These are phyloP conservation scores for Leptographium lundbergii DNA, from an alignment of 2,329 filamentous ascomycete species.

Conservation along the genomic window DNA sequence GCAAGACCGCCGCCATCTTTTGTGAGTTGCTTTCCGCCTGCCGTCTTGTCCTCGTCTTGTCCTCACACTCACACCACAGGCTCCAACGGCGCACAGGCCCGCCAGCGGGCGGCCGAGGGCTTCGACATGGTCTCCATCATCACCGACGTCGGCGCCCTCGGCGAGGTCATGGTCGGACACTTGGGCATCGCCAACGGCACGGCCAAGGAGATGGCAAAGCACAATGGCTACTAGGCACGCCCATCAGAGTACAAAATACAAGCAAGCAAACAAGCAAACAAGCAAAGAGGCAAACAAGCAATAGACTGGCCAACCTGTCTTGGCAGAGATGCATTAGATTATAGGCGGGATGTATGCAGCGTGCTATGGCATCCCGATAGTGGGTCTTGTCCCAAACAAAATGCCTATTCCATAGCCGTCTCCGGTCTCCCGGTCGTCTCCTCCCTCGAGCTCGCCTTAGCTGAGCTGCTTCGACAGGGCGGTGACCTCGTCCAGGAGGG, in stretches of 20 bases:
- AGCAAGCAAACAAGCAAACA: neutral
- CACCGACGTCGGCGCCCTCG: constrained; percentile 22
- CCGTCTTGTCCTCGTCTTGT: neutral
- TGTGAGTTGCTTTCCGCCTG: constrained; percentile 12
- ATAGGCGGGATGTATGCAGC: neutral
- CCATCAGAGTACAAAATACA: neutral
- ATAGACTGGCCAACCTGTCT: too few species aligned
- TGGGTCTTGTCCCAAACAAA: neutral
- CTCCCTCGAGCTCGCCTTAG: constrained; percentile 4
- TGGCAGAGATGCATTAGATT: neutral
- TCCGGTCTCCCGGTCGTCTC: neutral
- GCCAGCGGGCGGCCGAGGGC: constrained; percentile 20
- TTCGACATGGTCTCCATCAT: constrained; percentile 27
- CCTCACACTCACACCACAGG: neutral
- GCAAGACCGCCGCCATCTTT: constrained; percentile 28
- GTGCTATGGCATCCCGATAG: neutral
- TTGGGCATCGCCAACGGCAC: constrained; percentile 19
- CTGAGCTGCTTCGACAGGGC: constrained; percentile 18
- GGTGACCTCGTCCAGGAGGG: constrained; percentile 39
- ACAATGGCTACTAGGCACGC: constrained; percentile 6
- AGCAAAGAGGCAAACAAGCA: neutral
- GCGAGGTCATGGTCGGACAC: constrained; percentile 20
- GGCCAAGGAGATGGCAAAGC: neutral
- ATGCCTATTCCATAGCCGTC: neutral
- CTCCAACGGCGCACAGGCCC: constrained; percentile 20